Evolutionary conservation across 2,329 filamentous ascomycete species (phyloP).

Genomic region (Epichloe coenophiala): DNA sequence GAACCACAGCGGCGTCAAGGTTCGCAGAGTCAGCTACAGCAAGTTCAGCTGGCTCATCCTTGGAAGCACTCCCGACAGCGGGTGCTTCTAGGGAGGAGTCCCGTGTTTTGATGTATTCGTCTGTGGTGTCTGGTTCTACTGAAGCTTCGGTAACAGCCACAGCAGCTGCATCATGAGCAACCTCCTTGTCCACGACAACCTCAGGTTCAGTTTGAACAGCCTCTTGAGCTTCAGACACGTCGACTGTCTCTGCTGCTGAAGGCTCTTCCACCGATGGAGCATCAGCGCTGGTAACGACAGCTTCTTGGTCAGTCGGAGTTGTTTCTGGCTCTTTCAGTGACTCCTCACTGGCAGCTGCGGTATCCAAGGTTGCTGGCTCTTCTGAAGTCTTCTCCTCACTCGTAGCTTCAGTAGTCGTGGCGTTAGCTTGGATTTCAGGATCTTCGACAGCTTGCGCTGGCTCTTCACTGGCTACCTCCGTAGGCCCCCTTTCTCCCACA

Average conservation of each 20-base stretch:
- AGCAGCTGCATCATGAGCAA: not conserved
- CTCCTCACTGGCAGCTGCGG: not conserved
- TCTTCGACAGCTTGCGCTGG: not conserved
- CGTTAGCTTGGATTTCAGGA: not conserved
- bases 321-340: not conserved
- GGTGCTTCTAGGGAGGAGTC: not conserved
- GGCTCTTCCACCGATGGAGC: not conserved
- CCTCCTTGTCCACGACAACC: not conserved
- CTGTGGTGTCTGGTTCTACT: slow-evolving; percentile 2
- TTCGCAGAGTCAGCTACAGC: not conserved
- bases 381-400: not conserved
- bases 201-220: not conserved
- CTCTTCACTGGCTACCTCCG: slow-evolving; percentile 1
- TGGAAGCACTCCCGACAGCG: not conserved
- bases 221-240: not conserved
- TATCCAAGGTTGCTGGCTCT: not conserved
- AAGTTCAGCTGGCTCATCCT: not conserved
- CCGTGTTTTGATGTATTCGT: not conserved
- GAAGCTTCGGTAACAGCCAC: not conserved
- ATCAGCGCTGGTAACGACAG: not conserved
- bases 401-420: not conserved
- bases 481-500: not conserved
- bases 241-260: not conserved
- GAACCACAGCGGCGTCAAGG: too few relatives aligned
- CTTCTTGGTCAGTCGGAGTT: not conserved